These are phyloP conservation scores for Cutaneotrichosporon curvatum DNA, from an alignment of 1,284 basidiomycete genomes.

Conservation along the genomic window DNA sequence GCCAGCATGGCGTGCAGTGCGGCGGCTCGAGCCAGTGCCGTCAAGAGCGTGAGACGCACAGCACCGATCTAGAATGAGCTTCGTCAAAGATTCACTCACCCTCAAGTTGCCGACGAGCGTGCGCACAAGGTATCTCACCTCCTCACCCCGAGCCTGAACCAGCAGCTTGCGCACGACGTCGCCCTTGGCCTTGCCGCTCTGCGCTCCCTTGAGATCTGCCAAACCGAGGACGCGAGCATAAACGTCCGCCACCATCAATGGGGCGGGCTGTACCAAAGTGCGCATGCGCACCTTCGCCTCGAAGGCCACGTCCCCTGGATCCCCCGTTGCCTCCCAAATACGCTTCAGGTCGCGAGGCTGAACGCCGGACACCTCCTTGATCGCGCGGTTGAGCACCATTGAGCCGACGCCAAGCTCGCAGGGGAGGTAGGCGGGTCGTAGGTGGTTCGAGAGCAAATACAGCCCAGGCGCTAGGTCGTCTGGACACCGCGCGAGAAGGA, in stretches of 20 bases:
- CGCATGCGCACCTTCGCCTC: constrained; percentile 70
- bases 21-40: constrained; percentile 72
- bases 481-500: constrained; percentile 62
- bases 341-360: constrained; percentile 60
- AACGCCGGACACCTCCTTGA: constrained; percentile 75
- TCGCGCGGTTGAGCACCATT: constrained; percentile 68
- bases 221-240: constrained; percentile 62
- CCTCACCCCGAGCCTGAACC: constrained; percentile 77
- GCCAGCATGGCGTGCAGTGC: constrained; percentile 52
- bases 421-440: constrained; percentile 68
- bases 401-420: constrained; percentile 70
- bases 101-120: constrained; percentile 75
- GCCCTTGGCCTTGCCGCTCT: constrained; percentile 68
- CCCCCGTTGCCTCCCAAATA: constrained; percentile 53
- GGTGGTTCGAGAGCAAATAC: constrained; percentile 82
- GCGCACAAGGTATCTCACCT: constrained; percentile 74
- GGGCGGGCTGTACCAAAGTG: constrained; percentile 65
- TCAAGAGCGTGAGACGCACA: constrained; percentile 72
- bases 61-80: constrained; percentile 69
- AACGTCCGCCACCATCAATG: constrained; percentile 59
- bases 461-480: constrained; percentile 67
- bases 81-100: constrained; percentile 51
- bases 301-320: constrained; percentile 74
- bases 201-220: constrained; percentile 60
- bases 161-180: constrained; percentile 73